phyloP scores from a whole-genome alignment of 2,329 filamentous ascomycete species.

The Colletotrichum caudatum region DNA sequence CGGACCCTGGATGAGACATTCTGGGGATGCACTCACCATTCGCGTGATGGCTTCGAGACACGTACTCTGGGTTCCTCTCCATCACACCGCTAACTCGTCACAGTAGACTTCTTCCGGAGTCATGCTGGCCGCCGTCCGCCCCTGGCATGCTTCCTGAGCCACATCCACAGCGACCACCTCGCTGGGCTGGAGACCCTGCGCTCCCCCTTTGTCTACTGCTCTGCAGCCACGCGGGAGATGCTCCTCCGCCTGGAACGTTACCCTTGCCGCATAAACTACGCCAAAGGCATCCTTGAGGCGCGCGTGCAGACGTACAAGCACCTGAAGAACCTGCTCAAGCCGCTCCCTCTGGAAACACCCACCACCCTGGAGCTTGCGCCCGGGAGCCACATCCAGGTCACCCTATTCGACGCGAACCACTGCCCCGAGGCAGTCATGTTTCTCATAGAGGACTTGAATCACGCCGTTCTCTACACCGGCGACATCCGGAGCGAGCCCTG shows the following conservation, averaged over 20 bases:
- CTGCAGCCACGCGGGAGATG: conserved; percentile 83
- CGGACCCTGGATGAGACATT: conserved; percentile 8
- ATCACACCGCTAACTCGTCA: conserved; percentile 30
- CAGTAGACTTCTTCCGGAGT: conserved; percentile 85
- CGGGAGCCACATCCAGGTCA: conserved; percentile 78
- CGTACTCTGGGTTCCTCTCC: neutral
- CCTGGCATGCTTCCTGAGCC: conserved; percentile 88
- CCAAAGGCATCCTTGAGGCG: conserved; percentile 80
- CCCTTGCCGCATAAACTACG: conserved; percentile 84
- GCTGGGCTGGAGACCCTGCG: conserved; percentile 81
- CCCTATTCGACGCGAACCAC: conserved; percentile 91
- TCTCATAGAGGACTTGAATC: conserved; percentile 79
- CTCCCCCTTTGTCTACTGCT: conserved; percentile 91
- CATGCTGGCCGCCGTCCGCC: conserved; percentile 68
- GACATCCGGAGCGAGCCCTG: conserved; percentile 88
- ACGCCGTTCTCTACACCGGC: conserved; percentile 87
- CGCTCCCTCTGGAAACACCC: conserved; percentile 85
- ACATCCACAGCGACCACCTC: conserved; percentile 93
- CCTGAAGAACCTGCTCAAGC: conserved; percentile 79
- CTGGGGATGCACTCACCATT: conserved; percentile 12
- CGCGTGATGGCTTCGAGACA: neutral
- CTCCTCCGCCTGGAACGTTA: conserved; percentile 84
- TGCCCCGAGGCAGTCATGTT: conserved; percentile 95
- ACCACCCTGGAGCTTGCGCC: conserved; percentile 80
- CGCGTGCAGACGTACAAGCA: conserved; percentile 81